These are phyloP conservation scores for Thermoascus crustaceus DNA, from an alignment of 2,329 filamentous ascomycete species.

Conservation along the genomic window DNA sequence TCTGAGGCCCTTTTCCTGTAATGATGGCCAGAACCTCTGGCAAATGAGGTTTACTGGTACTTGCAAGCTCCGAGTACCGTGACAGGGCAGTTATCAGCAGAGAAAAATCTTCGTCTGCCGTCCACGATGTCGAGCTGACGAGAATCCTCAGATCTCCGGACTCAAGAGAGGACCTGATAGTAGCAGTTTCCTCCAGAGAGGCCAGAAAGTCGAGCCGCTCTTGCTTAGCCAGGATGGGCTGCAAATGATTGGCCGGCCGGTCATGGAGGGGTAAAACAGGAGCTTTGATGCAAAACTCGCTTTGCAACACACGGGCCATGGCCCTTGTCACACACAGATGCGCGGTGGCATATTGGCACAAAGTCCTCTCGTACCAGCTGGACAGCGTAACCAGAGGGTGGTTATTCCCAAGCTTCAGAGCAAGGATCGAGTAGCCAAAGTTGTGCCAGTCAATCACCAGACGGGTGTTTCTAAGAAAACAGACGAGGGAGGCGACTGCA, in stretches of 20 bases:
- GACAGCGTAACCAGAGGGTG: slow-evolving; percentile 75
- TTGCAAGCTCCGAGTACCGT: slow-evolving; percentile 54
- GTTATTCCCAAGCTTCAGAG: slow-evolving; percentile 50
- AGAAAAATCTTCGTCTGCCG: slow-evolving; percentile 88
- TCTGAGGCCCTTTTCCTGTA: slow-evolving; percentile 86
- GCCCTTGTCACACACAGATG: slow-evolving; percentile 86
- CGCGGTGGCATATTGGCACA: slow-evolving; percentile 60
- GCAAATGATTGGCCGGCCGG: slow-evolving; percentile 74
- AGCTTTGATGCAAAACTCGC: slow-evolving; percentile 57
- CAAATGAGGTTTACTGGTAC: slow-evolving; percentile 37
- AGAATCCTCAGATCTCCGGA: slow-evolving; percentile 58
- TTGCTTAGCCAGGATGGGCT: slow-evolving; percentile 50
- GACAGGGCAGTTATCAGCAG: slow-evolving; percentile 77
- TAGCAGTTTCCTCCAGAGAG: slow-evolving; percentile 55
- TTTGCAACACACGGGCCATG: slow-evolving; percentile 67
- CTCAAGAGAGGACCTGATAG: slow-evolving; percentile 52
- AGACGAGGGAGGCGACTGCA: slow-evolving; percentile 62
- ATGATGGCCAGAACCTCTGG: slow-evolving; percentile 79
- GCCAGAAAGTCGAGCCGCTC: slow-evolving; percentile 54
- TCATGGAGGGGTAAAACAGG: slow-evolving; percentile 73
- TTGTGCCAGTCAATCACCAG: slow-evolving; percentile 98
- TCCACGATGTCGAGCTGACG: slow-evolving; percentile 95
- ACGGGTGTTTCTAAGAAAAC: slow-evolving; percentile 67
- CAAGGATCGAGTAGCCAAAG: slow-evolving; percentile 91
- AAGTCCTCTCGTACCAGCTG: slow-evolving; percentile 64